Evolutionary conservation across 176 grass and related monocot species (phyloP), one percentile per base, ranked within the genome.

Genomic region (Aegilops umbellulata): DNA sequence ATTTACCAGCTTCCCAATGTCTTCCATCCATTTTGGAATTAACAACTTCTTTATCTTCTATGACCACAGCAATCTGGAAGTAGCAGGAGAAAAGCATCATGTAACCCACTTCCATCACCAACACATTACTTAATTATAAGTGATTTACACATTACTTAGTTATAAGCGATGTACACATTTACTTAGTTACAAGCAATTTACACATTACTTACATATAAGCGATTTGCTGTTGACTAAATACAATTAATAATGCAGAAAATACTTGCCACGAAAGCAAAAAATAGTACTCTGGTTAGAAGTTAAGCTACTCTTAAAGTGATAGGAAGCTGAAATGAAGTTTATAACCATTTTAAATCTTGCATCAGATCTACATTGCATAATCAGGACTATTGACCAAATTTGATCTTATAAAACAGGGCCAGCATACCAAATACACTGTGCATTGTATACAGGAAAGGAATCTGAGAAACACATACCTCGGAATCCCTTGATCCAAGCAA

Each of bases 41-140:
- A 81, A 96, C 51, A 92, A 93, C 91, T 87, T 99, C 92, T 94
- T 95, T 99, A 92, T 99, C 97, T 90, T 99, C 97, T 65, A 98
- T 90, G 68, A 98, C 86, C 65, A 98, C 92, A 82, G 92, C 94
- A 91, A 99, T 99, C 97, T 99, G 90, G 41, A 84, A 91, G 69
- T 84, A 10, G 4, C 42, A 81, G 8, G 55, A 11, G 7, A 24
- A 39, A 71, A 79, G 20, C 32, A 70, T 72, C 31, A 65, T 47
- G 30, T 75, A 44, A 69, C n/a, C 49, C 51, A 73, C 6, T 55
- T 67, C 20, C 4, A 84, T n/a, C 60, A 67, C 26, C 16, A 83
- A 78, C 51, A 41, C 32, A 82, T 60, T 77, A 31, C 25, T 14
- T n/a, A 73, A 71, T 14, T 80, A 53, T 12, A 85, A 85, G 35